phyloP scores from a whole-genome alignment of 495 filamentous ascomycete genomes.

The Pyrenula aspistea region DNA sequence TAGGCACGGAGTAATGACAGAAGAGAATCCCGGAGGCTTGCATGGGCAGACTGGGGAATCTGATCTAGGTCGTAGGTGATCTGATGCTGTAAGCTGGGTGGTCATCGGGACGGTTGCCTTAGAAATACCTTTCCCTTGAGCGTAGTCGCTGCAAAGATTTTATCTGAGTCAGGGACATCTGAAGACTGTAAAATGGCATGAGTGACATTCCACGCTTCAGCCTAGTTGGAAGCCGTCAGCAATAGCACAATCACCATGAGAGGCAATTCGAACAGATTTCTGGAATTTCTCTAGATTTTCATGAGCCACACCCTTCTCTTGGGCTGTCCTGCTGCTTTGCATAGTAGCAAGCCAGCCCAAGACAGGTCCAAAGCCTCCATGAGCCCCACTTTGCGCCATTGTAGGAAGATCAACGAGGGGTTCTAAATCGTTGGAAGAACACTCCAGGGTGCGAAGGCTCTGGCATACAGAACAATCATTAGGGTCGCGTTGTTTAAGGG shows the following conservation, averaged over 20 bases:
- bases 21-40: slow-evolving; percentile 69
- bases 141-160: slow-evolving; percentile 92
- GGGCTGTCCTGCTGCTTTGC: slow-evolving; percentile 67
- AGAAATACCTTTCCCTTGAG: slow-evolving; percentile 84
- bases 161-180: slow-evolving; percentile 62
- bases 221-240: slow-evolving; percentile 25
- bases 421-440: slow-evolving; percentile 14
- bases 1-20: slow-evolving; percentile 66
- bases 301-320: slow-evolving; percentile 80
- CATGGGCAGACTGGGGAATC: slow-evolving; percentile 61
- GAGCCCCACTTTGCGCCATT: slow-evolving; percentile 11
- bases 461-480: not conserved
- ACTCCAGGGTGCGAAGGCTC: not conserved
- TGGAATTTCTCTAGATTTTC: slow-evolving; percentile 90
- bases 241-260: not conserved
- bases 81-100: slow-evolving; percentile 31
- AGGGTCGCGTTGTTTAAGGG: not conserved
- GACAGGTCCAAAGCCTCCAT: slow-evolving; percentile 67
- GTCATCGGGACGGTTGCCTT: slow-evolving; percentile 4
- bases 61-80: slow-evolving; percentile 80
- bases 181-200: slow-evolving; percentile 72
- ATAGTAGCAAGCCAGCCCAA: slow-evolving; percentile 82
- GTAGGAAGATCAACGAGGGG: slow-evolving; percentile 11
- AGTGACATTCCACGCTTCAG: slow-evolving; percentile 82
- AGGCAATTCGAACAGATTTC: slow-evolving; percentile 69